Evolutionary conservation across 108 stramenopile genomes (phyloP), one percentile per base, ranked within the genome.

Genomic region (Pseudonitzschia delicatissima): DNA sequence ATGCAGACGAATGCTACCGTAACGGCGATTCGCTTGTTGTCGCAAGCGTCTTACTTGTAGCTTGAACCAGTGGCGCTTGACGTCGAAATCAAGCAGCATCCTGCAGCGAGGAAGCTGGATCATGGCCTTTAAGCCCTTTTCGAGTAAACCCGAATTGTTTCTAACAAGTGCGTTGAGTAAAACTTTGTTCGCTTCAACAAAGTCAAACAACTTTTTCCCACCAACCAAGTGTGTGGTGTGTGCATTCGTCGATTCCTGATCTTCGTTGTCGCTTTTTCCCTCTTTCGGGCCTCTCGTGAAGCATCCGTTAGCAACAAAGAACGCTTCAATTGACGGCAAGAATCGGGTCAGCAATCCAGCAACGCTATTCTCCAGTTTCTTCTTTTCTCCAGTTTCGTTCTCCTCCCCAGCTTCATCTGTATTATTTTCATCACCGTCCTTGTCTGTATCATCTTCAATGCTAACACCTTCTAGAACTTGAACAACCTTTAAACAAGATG

Each of bases 321-420:
- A 98, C 8, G 88, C 81, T 75, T 98, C 96, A 60, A 98, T 87
- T 2, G 92, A 79, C 2, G 98, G 98, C 71, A 98, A 84, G 72
- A 98, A 96, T 53, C 95, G 71, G 6, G 91, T 90, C 28, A 98
- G 74, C 28, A 96, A 61, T 28, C 93, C 93, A 32, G 91, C 91
- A 27, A 92, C 80, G 57, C 86, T 86, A 62, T 86, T 94, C 50
- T 93, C 88, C 18, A 91, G 85, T 71, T 94, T 92, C 64, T 89
- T 90, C 26, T 62, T 67, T 39, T 45, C 69, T 27, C 65, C 64
- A 28, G 26, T 74, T 17, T 71, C 71, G 11, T 65, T 66, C 42
- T 77, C 77, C 48, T 63, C 57, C 34, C 68, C 64, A 9, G 45
- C 64, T 20, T 82, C 65, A 21, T 47, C 75, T 57, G 53, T 65